Evolutionary conservation across 2,329 filamentous ascomycete genomes (phyloP).

Genomic region (Talaromyces sp.): DNA sequence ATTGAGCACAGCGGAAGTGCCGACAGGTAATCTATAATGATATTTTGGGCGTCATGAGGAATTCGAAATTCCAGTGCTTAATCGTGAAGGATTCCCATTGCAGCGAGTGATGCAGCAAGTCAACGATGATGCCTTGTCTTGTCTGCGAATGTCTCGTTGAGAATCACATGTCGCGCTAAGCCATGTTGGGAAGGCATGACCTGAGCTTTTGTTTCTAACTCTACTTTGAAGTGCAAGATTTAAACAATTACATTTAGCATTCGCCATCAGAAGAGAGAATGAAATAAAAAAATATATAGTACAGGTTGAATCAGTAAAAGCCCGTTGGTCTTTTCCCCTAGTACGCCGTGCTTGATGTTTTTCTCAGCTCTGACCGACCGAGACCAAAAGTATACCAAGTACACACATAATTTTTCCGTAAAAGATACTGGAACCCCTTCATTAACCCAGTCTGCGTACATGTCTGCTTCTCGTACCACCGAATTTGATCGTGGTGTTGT

Average conservation of each 20-base stretch:
- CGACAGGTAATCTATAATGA: not conserved
- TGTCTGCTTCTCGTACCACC: slow-evolving; percentile 84
- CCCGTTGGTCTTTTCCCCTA: not conserved
- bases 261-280: not conserved
- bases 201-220: not conserved
- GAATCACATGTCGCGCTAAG: slow-evolving; percentile 20
- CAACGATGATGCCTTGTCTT: slow-evolving; percentile 3
- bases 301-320: not conserved
- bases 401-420: not conserved
- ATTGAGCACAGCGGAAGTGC: slow-evolving; percentile 6
- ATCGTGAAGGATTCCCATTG: not conserved
- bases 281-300: not conserved
- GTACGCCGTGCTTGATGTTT: slow-evolving; percentile 7
- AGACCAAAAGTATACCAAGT: not conserved
- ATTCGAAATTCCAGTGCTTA: not conserved
- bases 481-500: slow-evolving; percentile 89
- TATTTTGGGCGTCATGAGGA: slow-evolving; percentile 6
- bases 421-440: slow-evolving; percentile 8
- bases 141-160: not conserved
- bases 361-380: not conserved
- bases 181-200: slow-evolving; percentile 14
- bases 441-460: slow-evolving; percentile 71
- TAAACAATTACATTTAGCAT: not conserved
- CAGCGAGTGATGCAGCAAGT: not conserved
- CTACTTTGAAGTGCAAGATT: not conserved